Evolutionary conservation across 208 protist genomes (phyloP).

Genomic region (Leishmania arabica): DNA sequence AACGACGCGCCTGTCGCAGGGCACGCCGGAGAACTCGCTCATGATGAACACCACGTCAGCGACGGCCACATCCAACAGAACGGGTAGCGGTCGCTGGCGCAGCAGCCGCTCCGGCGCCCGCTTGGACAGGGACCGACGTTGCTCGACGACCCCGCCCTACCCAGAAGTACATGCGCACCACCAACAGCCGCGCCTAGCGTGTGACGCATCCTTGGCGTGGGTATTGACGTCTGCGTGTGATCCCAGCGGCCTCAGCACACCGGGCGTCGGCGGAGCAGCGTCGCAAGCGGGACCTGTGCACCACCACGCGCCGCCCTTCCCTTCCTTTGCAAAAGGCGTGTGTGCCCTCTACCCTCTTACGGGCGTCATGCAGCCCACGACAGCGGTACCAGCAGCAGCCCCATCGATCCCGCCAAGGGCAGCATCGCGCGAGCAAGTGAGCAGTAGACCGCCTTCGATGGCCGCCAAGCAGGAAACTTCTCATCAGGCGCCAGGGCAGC

Average conservation of each 20-base stretch:
- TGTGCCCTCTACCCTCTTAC: constrained; percentile 21
- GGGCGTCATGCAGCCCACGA: not conserved
- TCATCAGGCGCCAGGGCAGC: not conserved
- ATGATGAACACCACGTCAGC: not conserved
- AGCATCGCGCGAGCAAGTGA: not conserved
- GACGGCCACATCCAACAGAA: not conserved
- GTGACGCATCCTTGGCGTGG: not conserved
- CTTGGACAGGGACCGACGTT: not conserved
- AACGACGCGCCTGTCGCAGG: constrained; percentile 4
- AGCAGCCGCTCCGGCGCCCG: not conserved
- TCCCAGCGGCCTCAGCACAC: not conserved
- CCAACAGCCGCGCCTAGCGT: not conserved
- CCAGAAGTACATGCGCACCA: not conserved
- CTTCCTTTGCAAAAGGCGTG: constrained; percentile 3
- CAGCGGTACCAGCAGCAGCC: not conserved
- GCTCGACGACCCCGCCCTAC: not conserved
- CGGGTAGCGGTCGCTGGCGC: not conserved
- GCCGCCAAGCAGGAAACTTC: not conserved
- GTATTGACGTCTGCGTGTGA: not conserved
- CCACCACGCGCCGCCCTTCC: not conserved
- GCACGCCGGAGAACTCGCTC: not conserved
- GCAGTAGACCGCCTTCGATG: not conserved
- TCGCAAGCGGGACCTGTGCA: not conserved
- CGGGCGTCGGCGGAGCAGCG: not conserved
- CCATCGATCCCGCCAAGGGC: not conserved